phyloP scores from a whole-genome alignment of 2,329 filamentous ascomycete species.

The Colletotrichum incanum region DNA sequence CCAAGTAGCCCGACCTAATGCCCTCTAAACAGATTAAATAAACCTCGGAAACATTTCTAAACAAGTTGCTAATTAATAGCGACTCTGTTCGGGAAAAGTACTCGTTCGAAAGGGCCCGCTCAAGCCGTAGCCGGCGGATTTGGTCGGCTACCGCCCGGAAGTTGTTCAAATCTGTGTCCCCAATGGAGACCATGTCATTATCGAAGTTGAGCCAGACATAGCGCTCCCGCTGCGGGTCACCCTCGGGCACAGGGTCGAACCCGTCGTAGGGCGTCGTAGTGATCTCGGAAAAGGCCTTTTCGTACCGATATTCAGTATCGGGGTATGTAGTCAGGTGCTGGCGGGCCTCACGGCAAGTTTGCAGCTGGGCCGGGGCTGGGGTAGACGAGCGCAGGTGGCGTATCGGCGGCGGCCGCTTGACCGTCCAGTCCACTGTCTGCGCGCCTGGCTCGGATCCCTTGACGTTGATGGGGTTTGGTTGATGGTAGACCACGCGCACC shows the following conservation, averaged over 20 bases:
- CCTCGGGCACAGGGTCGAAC: not conserved
- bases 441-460: not conserved
- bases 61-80: not conserved
- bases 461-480: not conserved
- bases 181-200: conserved; percentile 10
- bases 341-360: conserved; percentile 16
- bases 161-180: not conserved
- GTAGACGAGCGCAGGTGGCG: conserved; percentile 22
- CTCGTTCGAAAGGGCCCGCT: not conserved
- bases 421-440: too few relatives aligned
- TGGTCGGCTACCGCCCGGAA: not conserved
- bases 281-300: not conserved
- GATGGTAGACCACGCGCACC: conserved; percentile 5
- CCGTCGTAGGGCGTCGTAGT: not conserved
- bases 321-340: not conserved
- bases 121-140: not conserved
- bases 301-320: not conserved
- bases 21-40: not conserved
- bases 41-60: conserved; percentile 1
- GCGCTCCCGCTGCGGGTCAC: not conserved
- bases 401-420: not conserved
- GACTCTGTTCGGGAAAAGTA: conserved; percentile 2
- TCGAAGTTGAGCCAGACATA: conserved; percentile 33
- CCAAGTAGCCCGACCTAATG: not conserved
- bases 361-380: conserved; percentile 3